Base-by-base conservation (phyloP, 768 basidiomycete genomes). In the Lactifluus echinatus region DNA sequence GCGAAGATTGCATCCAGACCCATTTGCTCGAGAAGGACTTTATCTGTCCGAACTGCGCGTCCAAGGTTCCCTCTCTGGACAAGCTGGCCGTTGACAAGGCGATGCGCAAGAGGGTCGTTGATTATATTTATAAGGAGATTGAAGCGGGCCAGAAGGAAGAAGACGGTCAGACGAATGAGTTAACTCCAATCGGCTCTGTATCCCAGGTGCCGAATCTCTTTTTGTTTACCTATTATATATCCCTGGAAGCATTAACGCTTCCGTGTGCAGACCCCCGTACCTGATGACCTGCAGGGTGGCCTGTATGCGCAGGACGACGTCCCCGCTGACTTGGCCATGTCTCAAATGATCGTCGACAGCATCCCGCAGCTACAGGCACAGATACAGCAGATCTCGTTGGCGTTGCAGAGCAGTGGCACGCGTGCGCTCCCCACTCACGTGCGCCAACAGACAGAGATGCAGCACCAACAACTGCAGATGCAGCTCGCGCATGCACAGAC, bases 1-100 rank as follows among this genome's bases (percentile, higher is more conserved):
- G 95, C 77, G 94, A 98, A 72, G 95, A 98, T 70, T 97, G 95
- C 73, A 89, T 99, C 61, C 89, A 94, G 70, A 93, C 89, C 42
- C 80, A 94, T 71, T 77, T 99, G 50, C 80, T 95, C 62, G 95
- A 98, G 70, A 84, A 90, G 71, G 93, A 96, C 74, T 98, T 98
- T 71, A 74, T 87, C 56, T 98, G 95, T 72, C 94, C 92, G 8
- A 83, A 84, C 63, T 98, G 96, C 71, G 79, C 82, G 61, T 85
- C 86, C 71, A 93, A 88, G 73, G 82, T 98, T 59, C 79, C 85
- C 3, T 93, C 89, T 34, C 74, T 98, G 65, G 93, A 96, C 75
- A 90, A 90, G 71, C 77, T 98, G 48, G 70, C 82, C 55, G 69
- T 81, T 66, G 93, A 97, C 73, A 88, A 84, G 68, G 84, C 83